Evolutionary conservation across 2,329 filamentous ascomycete species (phyloP), one percentile per base, ranked within the genome.

Genomic region (Alternaria brassicicola): DNA sequence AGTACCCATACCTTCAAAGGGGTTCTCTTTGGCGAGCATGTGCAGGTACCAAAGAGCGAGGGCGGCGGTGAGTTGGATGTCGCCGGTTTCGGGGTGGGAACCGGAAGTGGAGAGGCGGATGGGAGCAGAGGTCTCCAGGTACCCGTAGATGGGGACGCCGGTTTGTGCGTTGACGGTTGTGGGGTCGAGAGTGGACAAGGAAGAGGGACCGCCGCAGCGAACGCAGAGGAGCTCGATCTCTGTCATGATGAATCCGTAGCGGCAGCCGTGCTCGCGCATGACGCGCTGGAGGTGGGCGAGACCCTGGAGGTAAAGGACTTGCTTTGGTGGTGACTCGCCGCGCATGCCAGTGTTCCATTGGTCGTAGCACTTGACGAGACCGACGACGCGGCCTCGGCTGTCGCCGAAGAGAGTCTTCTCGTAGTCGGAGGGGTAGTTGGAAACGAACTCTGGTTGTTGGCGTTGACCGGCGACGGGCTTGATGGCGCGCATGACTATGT

Each of bases 281-380:
- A 89, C 88, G 74, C 91, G 87, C 78, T 98, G 94, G 42, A 97
- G 82, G 69, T 96, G 92, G 0, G 93, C 85, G 5, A 98, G 86
- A 1, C 92, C 92, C 49, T 90, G 89, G 19, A 97, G 88, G 80
- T 97, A 97, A 59, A 94, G 88, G 57, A 97, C 91, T 57, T 91
- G 89, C 79, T 93, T 90, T 77, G 92, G 86, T 64, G 93, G 92
- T 42, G 88, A 88, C 76, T 96, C 92, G 59, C 89, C 87, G 59
- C 93, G 91, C 91, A 97, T 96, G 62, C 91, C 91, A 1, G 92
- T 95, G 83, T 97, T 97, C 90, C 96, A 97, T 69, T 91, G 89
- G 77, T 96, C 91, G 74, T 94, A 97, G 75, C 88, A 90, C 79
- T 94, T 94, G 69, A 96, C 90, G n/a, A 97, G 84, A 6, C 94